Conservation (phyloP, 2,329 filamentous ascomycete species). For the Lasiodiplodia hormozganensis region DNA sequence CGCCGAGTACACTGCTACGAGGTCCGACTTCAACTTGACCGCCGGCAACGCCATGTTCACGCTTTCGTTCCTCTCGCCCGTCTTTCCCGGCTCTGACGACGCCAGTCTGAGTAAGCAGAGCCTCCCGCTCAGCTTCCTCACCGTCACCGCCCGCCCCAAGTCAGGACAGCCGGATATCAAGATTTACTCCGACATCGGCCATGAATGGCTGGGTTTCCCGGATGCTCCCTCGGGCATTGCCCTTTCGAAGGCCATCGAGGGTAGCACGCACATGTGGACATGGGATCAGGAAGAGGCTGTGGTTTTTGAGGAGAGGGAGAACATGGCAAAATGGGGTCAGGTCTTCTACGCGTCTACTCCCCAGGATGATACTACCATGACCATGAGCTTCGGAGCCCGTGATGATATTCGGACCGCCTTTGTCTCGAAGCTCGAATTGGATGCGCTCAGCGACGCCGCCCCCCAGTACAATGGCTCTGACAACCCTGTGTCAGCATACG, state of each 20-base stretch:
- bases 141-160: constrained; percentile 40
- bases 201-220: constrained; percentile 50
- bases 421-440: constrained; percentile 32
- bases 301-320: constrained; percentile 43
- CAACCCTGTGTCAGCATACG: constrained; percentile 32
- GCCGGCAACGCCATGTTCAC: constrained; percentile 47
- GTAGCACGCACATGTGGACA: constrained; percentile 41
- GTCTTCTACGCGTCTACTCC: constrained; percentile 46
- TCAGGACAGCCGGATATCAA: constrained; percentile 41
- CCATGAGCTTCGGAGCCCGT: constrained; percentile 22
- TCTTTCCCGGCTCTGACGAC: constrained; percentile 41
- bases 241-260: constrained; percentile 35
- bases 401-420: constrained; percentile 19
- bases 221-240: constrained; percentile 31
- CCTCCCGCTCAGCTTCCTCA: constrained; percentile 54
- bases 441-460: constrained; percentile 36
- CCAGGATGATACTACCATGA: constrained; percentile 12
- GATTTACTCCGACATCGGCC: constrained; percentile 53
- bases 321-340: constrained; percentile 54
- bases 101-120: constrained; percentile 52
- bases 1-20: constrained; percentile 52
- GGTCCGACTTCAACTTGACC: constrained; percentile 48
- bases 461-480: constrained; percentile 35
- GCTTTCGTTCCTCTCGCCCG: constrained; percentile 54
- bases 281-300: constrained; percentile 41